Conservation (phyloP, 148 eudicot genomes). For the Limonium bicolor region DNA sequence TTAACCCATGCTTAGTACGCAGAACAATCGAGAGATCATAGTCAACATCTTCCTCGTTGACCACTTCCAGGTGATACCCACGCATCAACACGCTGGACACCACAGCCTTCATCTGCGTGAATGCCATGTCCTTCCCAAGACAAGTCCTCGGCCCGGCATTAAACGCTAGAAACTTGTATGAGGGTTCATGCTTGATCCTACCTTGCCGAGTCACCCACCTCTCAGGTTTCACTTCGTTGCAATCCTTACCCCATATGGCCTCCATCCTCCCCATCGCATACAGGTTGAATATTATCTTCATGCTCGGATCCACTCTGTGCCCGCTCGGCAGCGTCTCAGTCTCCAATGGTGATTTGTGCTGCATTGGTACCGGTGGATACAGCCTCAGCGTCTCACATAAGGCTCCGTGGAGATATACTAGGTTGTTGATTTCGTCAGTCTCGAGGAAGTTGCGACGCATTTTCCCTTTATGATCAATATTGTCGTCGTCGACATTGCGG, state of each 20-base stretch:
- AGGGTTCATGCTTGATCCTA: slow-evolving; percentile 1
- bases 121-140: slow-evolving; percentile 4
- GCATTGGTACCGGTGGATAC: not conserved
- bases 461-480: too few relatives aligned
- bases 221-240: slow-evolving; percentile 1
- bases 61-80: not conserved
- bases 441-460: not conserved
- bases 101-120: not conserved
- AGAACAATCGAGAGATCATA: slow-evolving; percentile 1
- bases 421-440: not conserved
- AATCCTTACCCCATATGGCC: not conserved
- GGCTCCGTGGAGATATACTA: slow-evolving; percentile 1
- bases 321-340: not conserved
- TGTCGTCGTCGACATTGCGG: too few relatives aligned
- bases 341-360: slow-evolving; percentile 1
- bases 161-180: not conserved
- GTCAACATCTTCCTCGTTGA: not conserved
- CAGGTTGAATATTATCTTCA: slow-evolving; percentile 1
- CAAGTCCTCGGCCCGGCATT: slow-evolving; percentile 3
- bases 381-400: not conserved
- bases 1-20: slow-evolving; percentile 1
- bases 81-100: not conserved
- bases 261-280: slow-evolving; percentile 3
- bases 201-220: slow-evolving; percentile 3
- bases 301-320: not conserved